A percentile compares a stretch with the other conserved stretches of the same genome.
These are phyloP conservation scores for Brettanomyces nanus DNA, from an alignment of 805 yeast species.

Conservation along the genomic window DNA sequence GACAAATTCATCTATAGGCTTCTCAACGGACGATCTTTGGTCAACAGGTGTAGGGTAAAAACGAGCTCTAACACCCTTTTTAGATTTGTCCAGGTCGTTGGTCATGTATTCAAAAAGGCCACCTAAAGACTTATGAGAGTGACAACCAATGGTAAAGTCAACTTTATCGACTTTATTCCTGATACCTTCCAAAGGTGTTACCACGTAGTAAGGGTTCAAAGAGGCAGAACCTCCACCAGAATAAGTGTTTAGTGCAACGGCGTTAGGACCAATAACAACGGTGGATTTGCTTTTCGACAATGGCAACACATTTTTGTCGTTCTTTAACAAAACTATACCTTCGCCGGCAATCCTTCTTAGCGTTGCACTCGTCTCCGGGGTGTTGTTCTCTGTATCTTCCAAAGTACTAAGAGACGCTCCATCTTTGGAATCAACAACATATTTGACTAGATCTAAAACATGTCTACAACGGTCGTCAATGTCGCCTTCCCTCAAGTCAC, in stretches of 20 bases:
- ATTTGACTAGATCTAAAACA: slow-evolving; percentile 40
- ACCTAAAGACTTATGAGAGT: slow-evolving; percentile 12
- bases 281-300: slow-evolving; percentile 31
- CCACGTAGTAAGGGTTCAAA: slow-evolving; percentile 16
- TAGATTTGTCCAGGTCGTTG: slow-evolving; percentile 7
- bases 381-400: slow-evolving; percentile 32
- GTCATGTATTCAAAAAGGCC: slow-evolving; percentile 9
- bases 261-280: slow-evolving; percentile 56
- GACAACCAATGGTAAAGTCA: slow-evolving; percentile 29
- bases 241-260: slow-evolving; percentile 31
- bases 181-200: slow-evolving; percentile 12
- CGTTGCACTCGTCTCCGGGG: slow-evolving; percentile 36
- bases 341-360: slow-evolving; percentile 40
- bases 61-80: slow-evolving; percentile 22
- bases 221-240: slow-evolving; percentile 63
- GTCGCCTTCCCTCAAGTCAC: slow-evolving; percentile 16
- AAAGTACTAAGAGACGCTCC: slow-evolving; percentile 35
- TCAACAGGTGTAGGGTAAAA: slow-evolving; percentile 23
- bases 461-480: slow-evolving; percentile 41
- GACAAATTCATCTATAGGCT: slow-evolving; percentile 21
- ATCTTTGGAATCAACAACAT: slow-evolving; percentile 24
- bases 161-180: slow-evolving; percentile 15
- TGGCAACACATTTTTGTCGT: slow-evolving; percentile 40
- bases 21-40: slow-evolving; percentile 12
- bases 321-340: slow-evolving; percentile 48